A percentile compares a stretch with the other conserved stretches of the same genome.
phyloP scores from a whole-genome alignment of 345 rosid genomes.

The Camelina laxa region DNA sequence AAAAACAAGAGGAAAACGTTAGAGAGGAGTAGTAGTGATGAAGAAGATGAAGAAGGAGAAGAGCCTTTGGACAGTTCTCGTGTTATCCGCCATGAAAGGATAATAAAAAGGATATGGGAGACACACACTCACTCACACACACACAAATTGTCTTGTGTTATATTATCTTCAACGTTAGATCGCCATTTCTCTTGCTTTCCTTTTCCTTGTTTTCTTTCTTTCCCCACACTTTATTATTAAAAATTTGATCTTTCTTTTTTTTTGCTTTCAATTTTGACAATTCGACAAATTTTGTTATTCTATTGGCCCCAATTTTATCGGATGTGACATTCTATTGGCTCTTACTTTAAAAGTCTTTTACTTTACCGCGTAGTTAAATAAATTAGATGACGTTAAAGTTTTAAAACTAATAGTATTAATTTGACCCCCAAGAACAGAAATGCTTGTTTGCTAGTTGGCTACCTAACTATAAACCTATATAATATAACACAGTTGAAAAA shows the following conservation, averaged over 20 bases:
- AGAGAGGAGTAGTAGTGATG: conserved; percentile 20
- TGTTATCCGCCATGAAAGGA: conserved; percentile 50
- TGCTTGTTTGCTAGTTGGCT: neutral
- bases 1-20: conserved; percentile 19
- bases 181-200: conserved; percentile 43
- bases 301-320: conserved; percentile 21
- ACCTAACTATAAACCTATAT: neutral
- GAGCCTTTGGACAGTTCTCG: conserved; percentile 35
- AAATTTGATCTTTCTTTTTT: too few relatives aligned
- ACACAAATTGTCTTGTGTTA: neutral
- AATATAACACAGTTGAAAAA: too few relatives aligned
- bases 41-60: conserved; percentile 23
- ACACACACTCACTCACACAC: neutral
- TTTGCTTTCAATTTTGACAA: neutral
- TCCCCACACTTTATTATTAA: neutral
- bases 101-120: conserved; percentile 18
- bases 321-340: conserved; percentile 30
- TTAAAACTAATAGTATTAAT: too few relatives aligned
- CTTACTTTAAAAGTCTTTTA: neutral
- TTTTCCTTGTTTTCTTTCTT: conserved; percentile 4
- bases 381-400: neutral
- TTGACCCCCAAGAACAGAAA: neutral
- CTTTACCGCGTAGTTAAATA: conserved; percentile 3
- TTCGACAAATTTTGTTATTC: conserved; percentile 17
- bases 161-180: conserved; percentile 50